Percentiles rank a stretch among this genome's conserved stretches.
phyloP scores from a whole-genome alignment of 208 protist genomes.

The Trypanosoma boissoni region DNA sequence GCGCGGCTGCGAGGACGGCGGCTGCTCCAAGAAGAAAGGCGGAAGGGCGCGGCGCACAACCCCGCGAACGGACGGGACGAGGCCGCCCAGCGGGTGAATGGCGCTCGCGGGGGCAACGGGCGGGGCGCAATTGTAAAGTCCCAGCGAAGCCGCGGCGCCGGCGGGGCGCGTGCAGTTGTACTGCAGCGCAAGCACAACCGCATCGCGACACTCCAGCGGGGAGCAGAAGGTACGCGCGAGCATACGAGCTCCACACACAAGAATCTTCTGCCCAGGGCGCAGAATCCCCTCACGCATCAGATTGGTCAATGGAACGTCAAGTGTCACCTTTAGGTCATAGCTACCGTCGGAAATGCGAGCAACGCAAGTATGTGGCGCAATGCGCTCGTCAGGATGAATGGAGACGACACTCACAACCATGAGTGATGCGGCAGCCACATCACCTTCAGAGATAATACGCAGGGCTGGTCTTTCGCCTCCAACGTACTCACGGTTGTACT shows the following conservation, averaged over 20 bases:
- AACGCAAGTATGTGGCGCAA: constrained; percentile 49
- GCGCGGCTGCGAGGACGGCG: no score
- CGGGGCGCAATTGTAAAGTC: constrained; percentile 48
- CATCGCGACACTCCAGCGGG: constrained; percentile 50
- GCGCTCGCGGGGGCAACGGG: constrained; percentile 35
- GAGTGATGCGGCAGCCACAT: constrained; percentile 55
- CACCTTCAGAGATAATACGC: constrained; percentile 66
- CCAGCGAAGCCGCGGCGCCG: constrained; percentile 33
- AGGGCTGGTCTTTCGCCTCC: constrained; percentile 54
- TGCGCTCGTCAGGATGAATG: constrained; percentile 31
- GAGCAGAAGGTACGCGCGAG: constrained; percentile 37
- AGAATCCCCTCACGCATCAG: constrained; percentile 59
- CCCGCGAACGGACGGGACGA: constrained; percentile 71
- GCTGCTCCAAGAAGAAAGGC: constrained; percentile 44
- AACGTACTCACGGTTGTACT: constrained; percentile 83
- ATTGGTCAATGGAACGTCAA: constrained; percentile 75
- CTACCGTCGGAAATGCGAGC: constrained; percentile 69
- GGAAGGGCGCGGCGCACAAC: constrained; percentile 68
- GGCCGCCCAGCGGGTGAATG: constrained; percentile 62
- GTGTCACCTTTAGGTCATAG: constrained; percentile 59
- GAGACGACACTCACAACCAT: constrained; percentile 49
- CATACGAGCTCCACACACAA: constrained; percentile 63
- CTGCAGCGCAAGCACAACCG: constrained; percentile 53
- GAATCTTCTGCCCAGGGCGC: constrained; percentile 47
- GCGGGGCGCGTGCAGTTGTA: constrained; percentile 82